phyloP scores from a whole-genome alignment of 2,329 filamentous ascomycete genomes.

The Aureobasidium sp. region DNA sequence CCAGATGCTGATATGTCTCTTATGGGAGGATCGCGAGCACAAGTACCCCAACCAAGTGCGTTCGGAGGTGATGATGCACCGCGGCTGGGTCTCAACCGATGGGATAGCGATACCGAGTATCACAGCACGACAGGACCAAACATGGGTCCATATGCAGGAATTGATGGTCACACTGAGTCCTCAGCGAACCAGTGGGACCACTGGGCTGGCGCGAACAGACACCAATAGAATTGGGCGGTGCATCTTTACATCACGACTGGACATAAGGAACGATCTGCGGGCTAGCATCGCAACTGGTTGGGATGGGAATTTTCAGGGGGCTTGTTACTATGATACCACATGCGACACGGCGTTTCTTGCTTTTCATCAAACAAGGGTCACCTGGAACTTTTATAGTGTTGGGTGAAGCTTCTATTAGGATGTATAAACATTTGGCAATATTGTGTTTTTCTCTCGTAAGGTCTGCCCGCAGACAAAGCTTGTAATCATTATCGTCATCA shows the following conservation, averaged over 20 bases:
- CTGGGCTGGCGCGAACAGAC: slow-evolving; percentile 15
- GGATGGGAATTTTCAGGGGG: neutral
- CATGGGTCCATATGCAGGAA: neutral
- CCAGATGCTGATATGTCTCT: neutral
- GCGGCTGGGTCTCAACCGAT: neutral
- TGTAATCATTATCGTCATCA: neutral
- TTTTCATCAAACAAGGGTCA: neutral
- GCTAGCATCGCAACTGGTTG: neutral
- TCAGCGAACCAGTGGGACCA: slow-evolving; percentile 10
- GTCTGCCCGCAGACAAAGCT: neutral
- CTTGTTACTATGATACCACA: slow-evolving; percentile 8
- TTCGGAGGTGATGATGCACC: neutral
- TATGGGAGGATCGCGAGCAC: neutral
- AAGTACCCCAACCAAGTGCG: neutral
- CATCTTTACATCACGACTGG: neutral
- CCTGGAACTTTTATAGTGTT: neutral
- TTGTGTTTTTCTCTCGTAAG: neutral
- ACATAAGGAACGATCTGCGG: neutral
- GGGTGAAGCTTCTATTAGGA: neutral
- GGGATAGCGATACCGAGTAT: slow-evolving; percentile 12
- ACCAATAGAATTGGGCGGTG: slow-evolving; percentile 6
- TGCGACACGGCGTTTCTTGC: slow-evolving; percentile 1
- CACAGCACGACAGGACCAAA: neutral
- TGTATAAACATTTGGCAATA: neutral
- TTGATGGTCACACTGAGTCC: neutral